These are phyloP conservation scores for Gaeumannomyces tritici DNA, from an alignment of 2,329 filamentous ascomycete species.

Conservation along the genomic window DNA sequence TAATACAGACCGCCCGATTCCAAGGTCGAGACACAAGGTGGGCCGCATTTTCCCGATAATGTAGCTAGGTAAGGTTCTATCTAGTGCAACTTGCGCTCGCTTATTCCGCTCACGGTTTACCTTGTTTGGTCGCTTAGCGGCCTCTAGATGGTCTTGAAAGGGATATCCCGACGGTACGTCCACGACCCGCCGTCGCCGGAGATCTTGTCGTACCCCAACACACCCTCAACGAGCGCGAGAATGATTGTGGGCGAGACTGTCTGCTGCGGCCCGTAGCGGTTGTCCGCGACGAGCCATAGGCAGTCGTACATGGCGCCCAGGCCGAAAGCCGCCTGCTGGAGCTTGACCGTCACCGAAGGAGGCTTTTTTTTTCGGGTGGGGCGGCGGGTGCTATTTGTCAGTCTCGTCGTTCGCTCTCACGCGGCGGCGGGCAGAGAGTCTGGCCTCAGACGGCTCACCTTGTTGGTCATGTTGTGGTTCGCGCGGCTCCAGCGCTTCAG, in stretches of 20 bases:
- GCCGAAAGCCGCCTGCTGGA: constrained; percentile 35
- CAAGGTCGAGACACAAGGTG: neutral
- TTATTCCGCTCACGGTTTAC: too few relatives aligned
- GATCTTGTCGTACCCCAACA: constrained; percentile 33
- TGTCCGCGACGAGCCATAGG: constrained; percentile 26
- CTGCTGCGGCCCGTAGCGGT: constrained; percentile 19
- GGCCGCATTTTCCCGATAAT: neutral
- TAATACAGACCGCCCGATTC: too few relatives aligned
- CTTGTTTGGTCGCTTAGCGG: neutral
- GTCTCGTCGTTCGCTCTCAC: neutral
- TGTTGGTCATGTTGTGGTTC: constrained; percentile 27
- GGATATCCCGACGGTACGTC: constrained; percentile 8
- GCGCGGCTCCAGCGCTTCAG: constrained; percentile 35
- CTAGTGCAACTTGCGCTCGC: neutral
- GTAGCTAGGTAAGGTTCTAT: too few relatives aligned
- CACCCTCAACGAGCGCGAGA: constrained; percentile 33
- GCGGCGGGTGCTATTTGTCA: neutral
- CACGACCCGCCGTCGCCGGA: constrained; percentile 4
- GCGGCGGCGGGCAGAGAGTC: too few relatives aligned
- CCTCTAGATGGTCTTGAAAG: neutral
- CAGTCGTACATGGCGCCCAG: constrained; percentile 33
- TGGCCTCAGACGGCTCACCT: constrained; percentile 16
- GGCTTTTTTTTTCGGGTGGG: constrained; percentile 31
- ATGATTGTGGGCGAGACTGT: constrained; percentile 31
- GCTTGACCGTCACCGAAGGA: constrained; percentile 27